Conservation (phyloP, 306 rosid genomes). For the Sphenostylis stenocarpa region DNA sequence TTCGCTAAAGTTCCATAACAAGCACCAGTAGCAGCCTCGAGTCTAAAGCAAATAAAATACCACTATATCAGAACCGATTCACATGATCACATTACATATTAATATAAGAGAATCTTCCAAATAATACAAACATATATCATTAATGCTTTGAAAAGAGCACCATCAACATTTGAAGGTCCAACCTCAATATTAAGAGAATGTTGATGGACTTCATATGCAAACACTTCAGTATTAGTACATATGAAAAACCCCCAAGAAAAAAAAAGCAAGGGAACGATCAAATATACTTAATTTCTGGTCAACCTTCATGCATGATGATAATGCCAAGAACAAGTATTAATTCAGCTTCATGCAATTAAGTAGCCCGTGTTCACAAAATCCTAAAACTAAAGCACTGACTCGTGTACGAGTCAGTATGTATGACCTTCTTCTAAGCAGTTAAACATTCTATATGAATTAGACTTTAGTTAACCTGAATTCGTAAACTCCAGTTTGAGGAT, state of each 20-base stretch:
- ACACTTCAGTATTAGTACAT: neutral
- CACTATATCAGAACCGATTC: neutral
- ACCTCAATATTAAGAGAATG: neutral
- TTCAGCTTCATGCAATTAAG: neutral
- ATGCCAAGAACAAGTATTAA: slow-evolving; percentile 13
- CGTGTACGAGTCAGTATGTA: neutral
- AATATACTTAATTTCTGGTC: neutral
- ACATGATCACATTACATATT: neutral
- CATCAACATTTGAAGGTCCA: slow-evolving; percentile 5
- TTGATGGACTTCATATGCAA: slow-evolving; percentile 1
- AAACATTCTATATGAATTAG: slow-evolving; percentile 1
- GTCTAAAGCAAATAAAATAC: slow-evolving; percentile 45
- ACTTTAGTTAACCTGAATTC: slow-evolving; percentile 69
- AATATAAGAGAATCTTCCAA: slow-evolving; percentile 14
- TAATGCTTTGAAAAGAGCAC: slow-evolving; percentile 16
- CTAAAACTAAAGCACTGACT: neutral
- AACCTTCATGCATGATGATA: slow-evolving; percentile 16
- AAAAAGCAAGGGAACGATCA: neutral
- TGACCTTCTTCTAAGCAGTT: neutral
- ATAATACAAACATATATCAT: slow-evolving; percentile 24
- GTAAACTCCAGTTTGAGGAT: slow-evolving; percentile 61
- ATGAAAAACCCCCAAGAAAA: neutral
- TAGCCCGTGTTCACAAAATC: neutral
- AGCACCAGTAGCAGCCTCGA: slow-evolving; percentile 51
- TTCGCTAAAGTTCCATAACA: slow-evolving; percentile 35